Evolutionary conservation across 441 rosid species (phyloP).

Genomic region (Populus hybrid): DNA sequence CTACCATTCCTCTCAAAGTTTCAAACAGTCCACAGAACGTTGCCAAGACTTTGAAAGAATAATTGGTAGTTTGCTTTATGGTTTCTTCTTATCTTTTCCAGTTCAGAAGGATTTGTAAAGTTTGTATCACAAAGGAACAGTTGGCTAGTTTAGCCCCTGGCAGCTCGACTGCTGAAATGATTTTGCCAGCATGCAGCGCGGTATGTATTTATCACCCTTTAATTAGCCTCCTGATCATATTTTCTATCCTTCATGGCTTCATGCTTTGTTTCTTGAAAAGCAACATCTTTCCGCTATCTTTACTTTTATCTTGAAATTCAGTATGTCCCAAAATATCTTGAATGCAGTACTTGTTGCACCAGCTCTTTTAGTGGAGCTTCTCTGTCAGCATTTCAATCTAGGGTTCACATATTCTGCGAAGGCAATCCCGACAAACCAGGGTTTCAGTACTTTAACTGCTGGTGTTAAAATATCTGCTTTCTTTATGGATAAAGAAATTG

Average conservation of each 20-base stretch:
- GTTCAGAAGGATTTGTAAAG: background rate
- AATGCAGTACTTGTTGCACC: background rate
- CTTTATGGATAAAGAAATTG: background rate
- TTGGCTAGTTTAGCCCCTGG: background rate
- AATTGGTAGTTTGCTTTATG: background rate
- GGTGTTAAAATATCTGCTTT: background rate
- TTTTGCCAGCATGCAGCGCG: background rate
- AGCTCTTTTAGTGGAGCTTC: background rate
- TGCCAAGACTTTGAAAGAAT: conserved; percentile 21
- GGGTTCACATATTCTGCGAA: background rate
- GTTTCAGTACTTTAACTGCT: background rate
- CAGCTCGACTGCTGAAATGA: background rate
- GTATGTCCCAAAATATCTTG: background rate
- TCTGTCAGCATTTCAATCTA: background rate
- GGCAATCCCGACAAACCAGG: background rate
- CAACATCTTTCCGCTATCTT: background rate
- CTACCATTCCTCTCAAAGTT: conserved; percentile 22
- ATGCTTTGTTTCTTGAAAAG: background rate
- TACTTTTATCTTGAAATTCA: background rate
- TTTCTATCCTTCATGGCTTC: background rate
- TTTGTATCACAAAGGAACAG: background rate
- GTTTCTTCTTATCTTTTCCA: background rate
- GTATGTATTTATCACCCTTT: conserved; percentile 11
- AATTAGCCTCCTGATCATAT: background rate
- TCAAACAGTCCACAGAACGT: conserved; percentile 16